Conservation (phyloP, 495 filamentous ascomycete genomes). For the Penicillium waksmanii region DNA sequence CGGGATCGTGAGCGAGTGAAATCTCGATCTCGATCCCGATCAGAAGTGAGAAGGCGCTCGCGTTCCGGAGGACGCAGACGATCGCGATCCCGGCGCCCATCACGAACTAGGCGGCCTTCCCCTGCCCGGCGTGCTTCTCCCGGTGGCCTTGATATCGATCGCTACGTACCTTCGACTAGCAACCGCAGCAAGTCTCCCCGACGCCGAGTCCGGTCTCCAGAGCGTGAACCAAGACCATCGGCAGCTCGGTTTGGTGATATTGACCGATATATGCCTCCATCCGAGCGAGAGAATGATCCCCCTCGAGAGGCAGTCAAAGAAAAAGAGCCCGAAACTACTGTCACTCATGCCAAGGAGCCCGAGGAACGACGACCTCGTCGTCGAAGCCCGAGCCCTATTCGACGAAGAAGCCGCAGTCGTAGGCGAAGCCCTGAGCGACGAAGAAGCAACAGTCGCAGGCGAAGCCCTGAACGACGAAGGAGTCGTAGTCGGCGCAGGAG, state of each 20-base stretch:
- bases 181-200: slow-evolving; percentile 50
- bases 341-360: slow-evolving; percentile 36
- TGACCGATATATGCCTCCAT: slow-evolving; percentile 59
- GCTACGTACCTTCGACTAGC: slow-evolving; percentile 52
- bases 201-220: slow-evolving; percentile 44
- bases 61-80: slow-evolving; percentile 25
- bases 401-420: slow-evolving; percentile 19
- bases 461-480: slow-evolving; percentile 16
- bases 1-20: slow-evolving; percentile 9
- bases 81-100: slow-evolving; percentile 38
- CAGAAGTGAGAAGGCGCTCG: too few species aligned
- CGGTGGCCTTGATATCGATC: slow-evolving; percentile 50
- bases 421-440: slow-evolving; percentile 26
- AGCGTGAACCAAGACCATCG: slow-evolving; percentile 23
- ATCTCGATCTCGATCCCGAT: slow-evolving; percentile 28
- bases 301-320: slow-evolving; percentile 18
- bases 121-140: slow-evolving; percentile 31
- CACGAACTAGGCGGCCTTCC: slow-evolving; percentile 36
- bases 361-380: slow-evolving; percentile 28
- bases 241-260: slow-evolving; percentile 41
- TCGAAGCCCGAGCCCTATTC: slow-evolving; percentile 19
- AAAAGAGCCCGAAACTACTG: slow-evolving; percentile 25
- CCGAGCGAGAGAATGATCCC: slow-evolving; percentile 36
- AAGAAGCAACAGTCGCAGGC: slow-evolving; percentile 18
- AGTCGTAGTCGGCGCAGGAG: slow-evolving; percentile 23